These are phyloP conservation scores for Chaetomium sp. DNA, from an alignment of 2,329 filamentous ascomycete species.

Conservation along the genomic window DNA sequence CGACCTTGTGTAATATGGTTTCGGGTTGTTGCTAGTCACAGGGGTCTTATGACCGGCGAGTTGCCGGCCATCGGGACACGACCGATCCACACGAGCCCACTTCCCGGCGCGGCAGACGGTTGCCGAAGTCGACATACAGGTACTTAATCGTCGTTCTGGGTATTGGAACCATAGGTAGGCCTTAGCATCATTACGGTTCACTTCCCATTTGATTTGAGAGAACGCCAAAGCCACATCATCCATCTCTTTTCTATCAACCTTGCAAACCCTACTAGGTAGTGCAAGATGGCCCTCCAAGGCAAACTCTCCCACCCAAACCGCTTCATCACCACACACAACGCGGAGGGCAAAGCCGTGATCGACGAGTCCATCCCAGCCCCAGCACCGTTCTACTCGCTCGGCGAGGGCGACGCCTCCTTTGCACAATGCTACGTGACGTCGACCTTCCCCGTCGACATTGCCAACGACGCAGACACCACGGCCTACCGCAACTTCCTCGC, in stretches of 20 bases:
- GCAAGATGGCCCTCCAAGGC: constrained; percentile 11
- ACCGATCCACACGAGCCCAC: constrained; percentile 15
- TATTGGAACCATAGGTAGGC: neutral
- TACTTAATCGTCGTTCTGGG: neutral
- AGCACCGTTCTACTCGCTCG: constrained; percentile 14
- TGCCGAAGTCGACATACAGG: constrained; percentile 3
- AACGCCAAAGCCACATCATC: neutral
- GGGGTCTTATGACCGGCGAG: neutral
- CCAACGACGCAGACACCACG: constrained; percentile 12
- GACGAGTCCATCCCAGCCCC: neutral
- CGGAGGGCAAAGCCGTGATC: constrained; percentile 8
- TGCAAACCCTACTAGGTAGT: neutral
- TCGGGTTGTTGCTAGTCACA: neutral
- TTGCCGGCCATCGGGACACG: neutral
- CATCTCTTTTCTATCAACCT: neutral
- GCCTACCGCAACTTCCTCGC: constrained; percentile 8
- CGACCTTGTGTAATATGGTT: neutral
- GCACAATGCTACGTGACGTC: constrained; percentile 11
- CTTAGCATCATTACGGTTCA: neutral
- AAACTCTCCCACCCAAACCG: constrained; percentile 12
- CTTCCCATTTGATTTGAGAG: neutral
- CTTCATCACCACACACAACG: constrained; percentile 18
- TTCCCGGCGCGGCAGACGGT: constrained; percentile 17
- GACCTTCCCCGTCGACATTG: constrained; percentile 6
- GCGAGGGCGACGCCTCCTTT: constrained; percentile 4